Evolutionary conservation across 2,329 filamentous ascomycete genomes (phyloP), one percentile per base, ranked within the genome.

Genomic region (Stachybotrys chartarum): DNA sequence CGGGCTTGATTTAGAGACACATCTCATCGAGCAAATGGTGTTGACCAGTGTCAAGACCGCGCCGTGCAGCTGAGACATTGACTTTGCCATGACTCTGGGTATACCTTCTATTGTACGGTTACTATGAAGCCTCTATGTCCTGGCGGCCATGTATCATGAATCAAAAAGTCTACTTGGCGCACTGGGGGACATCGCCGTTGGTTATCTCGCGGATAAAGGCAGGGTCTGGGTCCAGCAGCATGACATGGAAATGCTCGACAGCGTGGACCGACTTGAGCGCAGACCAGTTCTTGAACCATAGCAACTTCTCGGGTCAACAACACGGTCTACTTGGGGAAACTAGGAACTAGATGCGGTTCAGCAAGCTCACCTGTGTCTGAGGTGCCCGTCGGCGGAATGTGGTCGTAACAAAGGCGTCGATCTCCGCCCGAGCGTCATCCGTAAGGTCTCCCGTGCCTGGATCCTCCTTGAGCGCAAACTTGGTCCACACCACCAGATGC

Each of bases 211-310:
- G 74, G 50, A 96, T 72, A 61, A 95, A 90, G 4, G 75, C 78
- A 45, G 78, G 75, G 63, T 93, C 85, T 1, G 91, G 86, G 62
- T 90, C 79, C 68, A 86, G 88, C 54, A 97, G 76, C 91, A 97
- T 91, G 66, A 97, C 87, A 70, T 97, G 93, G 66, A 97, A 94
- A 69, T 97, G 93, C 76, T 97, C 92, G 11, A 97, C 83, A 1
- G 88, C 84, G 63, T 91, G 84, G 31, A 97, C 83, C 30, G 88
- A 94, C 75, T 96, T 96, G 61, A 97, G 74, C 16, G 81, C 83
- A 54, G 78, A 81, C 91, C 91, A 96, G 66, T 97, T 97, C 75
- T 89, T 74, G 54, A 88, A 82, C 68, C 67, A 70, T 54, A 70
- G 60, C 24, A 75, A 65, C 69, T 75, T 42, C n/a, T 35, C 31